Conservation (phyloP, 2,329 filamentous ascomycete species). For the Pyricularia pennisetigena region DNA sequence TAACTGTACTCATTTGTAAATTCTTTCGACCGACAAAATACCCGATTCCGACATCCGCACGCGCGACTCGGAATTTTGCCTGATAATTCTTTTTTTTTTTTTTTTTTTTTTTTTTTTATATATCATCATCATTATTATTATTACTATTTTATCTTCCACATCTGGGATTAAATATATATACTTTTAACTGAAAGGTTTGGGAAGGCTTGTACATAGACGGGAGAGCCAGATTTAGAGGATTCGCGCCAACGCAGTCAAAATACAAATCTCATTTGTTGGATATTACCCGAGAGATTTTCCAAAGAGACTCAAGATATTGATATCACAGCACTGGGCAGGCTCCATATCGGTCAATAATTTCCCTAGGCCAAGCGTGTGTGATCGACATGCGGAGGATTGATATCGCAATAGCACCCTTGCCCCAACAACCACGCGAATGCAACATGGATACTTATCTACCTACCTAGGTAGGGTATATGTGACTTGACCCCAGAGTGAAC, state of each 20-base stretch:
- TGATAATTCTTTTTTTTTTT: slow-evolving; percentile 1
- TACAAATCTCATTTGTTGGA: not conserved
- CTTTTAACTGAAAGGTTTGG: not conserved
- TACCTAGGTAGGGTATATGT: not conserved
- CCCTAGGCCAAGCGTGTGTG: not conserved
- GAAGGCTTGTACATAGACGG: not conserved
- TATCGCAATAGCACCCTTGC: not conserved
- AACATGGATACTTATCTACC: not conserved
- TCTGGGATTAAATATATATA: slow-evolving; percentile 4
- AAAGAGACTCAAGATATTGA: not conserved
- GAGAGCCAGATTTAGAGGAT: not conserved
- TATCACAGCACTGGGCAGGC: too few relatives aligned
- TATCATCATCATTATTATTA: too few relatives aligned
- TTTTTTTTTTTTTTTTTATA: slow-evolving; percentile 1
- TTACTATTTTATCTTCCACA: too few relatives aligned
- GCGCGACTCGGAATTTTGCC: not conserved
- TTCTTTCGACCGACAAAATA: not conserved
- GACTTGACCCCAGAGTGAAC: too few relatives aligned
- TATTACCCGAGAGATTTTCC: not conserved
- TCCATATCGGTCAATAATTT: not conserved
- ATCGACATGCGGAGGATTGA: not conserved
- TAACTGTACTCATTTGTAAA: not conserved
- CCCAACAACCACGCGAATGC: not conserved
- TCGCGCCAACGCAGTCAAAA: not conserved
- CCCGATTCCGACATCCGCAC: not conserved